A percentile compares a stretch with the other conserved stretches of the same genome.
Conservation (phyloP, 2,329 filamentous ascomycete genomes). For the Gyromitra esculenta region DNA sequence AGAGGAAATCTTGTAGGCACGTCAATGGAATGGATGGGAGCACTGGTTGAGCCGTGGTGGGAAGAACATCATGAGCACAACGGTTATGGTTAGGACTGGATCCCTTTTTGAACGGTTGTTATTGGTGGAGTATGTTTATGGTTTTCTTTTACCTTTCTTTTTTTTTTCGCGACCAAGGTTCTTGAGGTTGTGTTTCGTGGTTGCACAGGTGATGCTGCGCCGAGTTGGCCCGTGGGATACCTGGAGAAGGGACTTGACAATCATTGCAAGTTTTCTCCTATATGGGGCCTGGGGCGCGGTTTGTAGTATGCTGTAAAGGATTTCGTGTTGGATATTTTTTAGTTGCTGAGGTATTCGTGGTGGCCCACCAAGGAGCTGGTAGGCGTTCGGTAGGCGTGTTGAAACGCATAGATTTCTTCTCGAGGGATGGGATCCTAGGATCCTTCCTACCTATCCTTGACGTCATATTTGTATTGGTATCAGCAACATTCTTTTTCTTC, state of each 20-base stretch:
- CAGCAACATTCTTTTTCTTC: conserved; percentile 35
- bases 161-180: conserved; percentile 31
- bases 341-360: conserved; percentile 24
- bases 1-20: conserved; percentile 51
- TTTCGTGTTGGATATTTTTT: conserved; percentile 20
- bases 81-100: conserved; percentile 17
- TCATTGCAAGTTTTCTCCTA: conserved; percentile 55
- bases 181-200: conserved; percentile 47
- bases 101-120: conserved; percentile 31
- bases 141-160: conserved; percentile 25
- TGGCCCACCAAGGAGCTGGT: not conserved
- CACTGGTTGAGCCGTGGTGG: conserved; percentile 49
- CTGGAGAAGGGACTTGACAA: conserved; percentile 56
- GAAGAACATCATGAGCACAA: conserved; percentile 13
- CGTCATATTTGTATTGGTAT: conserved; percentile 41
- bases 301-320: conserved; percentile 49
- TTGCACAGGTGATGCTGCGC: conserved; percentile 47
- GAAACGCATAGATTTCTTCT: conserved; percentile 45
- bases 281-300: conserved; percentile 52
- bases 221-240: conserved; percentile 51
- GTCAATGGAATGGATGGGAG: conserved; percentile 44
- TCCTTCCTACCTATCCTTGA: conserved; percentile 6
- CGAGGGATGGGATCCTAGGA: conserved; percentile 15
- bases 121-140: conserved; percentile 36
- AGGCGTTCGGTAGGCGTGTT: not conserved